Conservation (phyloP, 352 stramenopile genomes). For the Phytopythium kandeliae region DNA sequence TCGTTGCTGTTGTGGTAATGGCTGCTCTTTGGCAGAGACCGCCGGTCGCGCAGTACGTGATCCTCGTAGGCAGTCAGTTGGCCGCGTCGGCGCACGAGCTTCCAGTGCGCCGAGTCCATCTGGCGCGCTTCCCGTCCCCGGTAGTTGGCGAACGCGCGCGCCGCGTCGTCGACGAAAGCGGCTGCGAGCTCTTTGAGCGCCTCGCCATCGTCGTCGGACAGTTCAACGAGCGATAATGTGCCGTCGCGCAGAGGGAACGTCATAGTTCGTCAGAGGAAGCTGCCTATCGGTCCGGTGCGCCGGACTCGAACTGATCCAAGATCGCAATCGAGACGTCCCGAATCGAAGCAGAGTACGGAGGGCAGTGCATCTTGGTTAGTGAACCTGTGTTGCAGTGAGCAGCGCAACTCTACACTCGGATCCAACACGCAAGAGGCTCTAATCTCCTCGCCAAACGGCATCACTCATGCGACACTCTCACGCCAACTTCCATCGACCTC, state of each 20-base stretch:
- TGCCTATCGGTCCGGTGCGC: not conserved
- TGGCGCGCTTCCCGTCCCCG: not conserved
- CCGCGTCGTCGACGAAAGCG: slow-evolving; percentile 1
- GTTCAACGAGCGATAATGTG: slow-evolving; percentile 5
- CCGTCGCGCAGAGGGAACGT: slow-evolving; percentile 4
- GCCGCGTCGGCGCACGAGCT: slow-evolving; percentile 17
- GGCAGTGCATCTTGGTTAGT: no score
- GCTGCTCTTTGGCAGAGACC: slow-evolving; percentile 1
- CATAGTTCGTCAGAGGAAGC: not conserved
- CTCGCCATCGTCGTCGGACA: slow-evolving; percentile 4
- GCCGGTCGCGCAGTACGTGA: slow-evolving; percentile 4
- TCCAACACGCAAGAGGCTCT: no score
- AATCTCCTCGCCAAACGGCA: no score
- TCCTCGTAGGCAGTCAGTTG: slow-evolving; percentile 23
- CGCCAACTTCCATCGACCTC: no score
- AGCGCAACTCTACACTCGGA: no score
- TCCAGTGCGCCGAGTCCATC: slow-evolving; percentile 18
- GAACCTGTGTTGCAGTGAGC: no score
- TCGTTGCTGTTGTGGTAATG: slow-evolving; percentile 10
- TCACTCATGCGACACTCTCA: no score
- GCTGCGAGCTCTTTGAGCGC: slow-evolving; percentile 3
- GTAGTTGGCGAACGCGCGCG: not conserved
- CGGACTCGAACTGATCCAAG: not conserved
- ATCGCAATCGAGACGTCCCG: no score
- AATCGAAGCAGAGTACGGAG: no score